phyloP scores from a whole-genome alignment of 1,284 basidiomycete genomes.

The Ceratobasidium papillatum region DNA sequence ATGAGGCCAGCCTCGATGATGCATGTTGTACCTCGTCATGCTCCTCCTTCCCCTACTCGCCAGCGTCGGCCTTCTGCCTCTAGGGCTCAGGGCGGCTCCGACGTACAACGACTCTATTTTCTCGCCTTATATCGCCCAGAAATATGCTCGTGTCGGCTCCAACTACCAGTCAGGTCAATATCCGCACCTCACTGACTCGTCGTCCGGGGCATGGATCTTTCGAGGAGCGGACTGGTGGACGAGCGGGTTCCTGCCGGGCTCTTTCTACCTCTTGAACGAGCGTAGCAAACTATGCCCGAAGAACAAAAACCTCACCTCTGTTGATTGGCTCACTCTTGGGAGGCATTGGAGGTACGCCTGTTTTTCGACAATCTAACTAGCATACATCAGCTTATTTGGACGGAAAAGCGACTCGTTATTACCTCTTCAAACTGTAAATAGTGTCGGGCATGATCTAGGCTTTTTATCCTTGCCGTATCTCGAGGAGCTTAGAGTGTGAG shows the following conservation, averaged over 20 bases:
- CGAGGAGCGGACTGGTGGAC: slow-evolving; percentile 69
- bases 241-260: slow-evolving; percentile 71
- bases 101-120: slow-evolving; percentile 32
- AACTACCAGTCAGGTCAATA: slow-evolving; percentile 57
- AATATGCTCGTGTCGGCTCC: slow-evolving; percentile 26
- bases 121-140: slow-evolving; percentile 32
- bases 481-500: slow-evolving; percentile 59
- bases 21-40: slow-evolving; percentile 7
- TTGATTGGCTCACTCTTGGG: slow-evolving; percentile 61
- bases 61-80: not conserved
- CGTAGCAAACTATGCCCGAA: slow-evolving; percentile 57
- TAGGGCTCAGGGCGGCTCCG: not conserved
- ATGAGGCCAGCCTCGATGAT: not conserved
- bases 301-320: slow-evolving; percentile 28
- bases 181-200: slow-evolving; percentile 69
- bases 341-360: slow-evolving; percentile 52
- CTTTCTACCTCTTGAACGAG: slow-evolving; percentile 65
- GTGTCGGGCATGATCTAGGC: slow-evolving; percentile 59
- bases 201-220: slow-evolving; percentile 61
- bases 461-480: slow-evolving; percentile 61
- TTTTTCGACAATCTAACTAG: not conserved
- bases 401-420: slow-evolving; percentile 55
- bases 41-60: slow-evolving; percentile 15
- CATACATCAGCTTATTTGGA: slow-evolving; percentile 61
- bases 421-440: slow-evolving; percentile 14